Conservation (phyloP, 1,284 basidiomycete genomes). For the Trametes sp. region DNA sequence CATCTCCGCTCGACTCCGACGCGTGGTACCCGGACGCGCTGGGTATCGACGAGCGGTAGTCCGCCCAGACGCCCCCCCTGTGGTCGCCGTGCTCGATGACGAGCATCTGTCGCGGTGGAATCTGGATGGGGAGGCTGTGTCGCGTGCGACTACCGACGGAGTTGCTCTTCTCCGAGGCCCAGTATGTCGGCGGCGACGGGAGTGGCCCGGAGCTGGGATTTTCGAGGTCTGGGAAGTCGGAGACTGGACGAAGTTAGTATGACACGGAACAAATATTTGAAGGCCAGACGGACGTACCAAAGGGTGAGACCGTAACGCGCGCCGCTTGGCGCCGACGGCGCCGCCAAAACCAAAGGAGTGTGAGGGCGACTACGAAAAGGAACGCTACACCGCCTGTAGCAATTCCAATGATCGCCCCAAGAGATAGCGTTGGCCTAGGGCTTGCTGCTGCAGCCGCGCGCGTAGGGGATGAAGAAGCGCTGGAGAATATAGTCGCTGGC, state of each 20-base stretch:
- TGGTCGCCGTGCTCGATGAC: conserved; percentile 1
- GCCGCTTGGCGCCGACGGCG: neutral
- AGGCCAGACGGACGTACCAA: neutral
- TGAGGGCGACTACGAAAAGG: neutral
- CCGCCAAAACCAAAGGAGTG: neutral
- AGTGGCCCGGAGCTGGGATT: neutral
- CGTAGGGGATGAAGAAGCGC: neutral
- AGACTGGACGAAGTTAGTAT: neutral
- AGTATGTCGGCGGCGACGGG: neutral
- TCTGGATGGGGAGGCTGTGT: neutral
- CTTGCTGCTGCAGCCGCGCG: neutral
- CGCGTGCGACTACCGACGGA: neutral
- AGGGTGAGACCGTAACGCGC: neutral
- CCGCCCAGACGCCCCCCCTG: neutral
- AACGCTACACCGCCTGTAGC: conserved; percentile 1
- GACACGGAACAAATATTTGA: neutral
- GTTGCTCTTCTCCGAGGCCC: neutral
- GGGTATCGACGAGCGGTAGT: no score
- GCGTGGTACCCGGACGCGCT: no score
- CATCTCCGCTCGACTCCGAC: no score
- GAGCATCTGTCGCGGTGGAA: neutral
- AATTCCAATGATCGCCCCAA: conserved; percentile 5
- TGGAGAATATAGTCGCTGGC: neutral
- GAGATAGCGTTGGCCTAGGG: neutral
- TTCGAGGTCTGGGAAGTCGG: neutral